Base-by-base conservation (phyloP, 2,329 filamentous ascomycete species). In the Alternaria sp. region DNA sequence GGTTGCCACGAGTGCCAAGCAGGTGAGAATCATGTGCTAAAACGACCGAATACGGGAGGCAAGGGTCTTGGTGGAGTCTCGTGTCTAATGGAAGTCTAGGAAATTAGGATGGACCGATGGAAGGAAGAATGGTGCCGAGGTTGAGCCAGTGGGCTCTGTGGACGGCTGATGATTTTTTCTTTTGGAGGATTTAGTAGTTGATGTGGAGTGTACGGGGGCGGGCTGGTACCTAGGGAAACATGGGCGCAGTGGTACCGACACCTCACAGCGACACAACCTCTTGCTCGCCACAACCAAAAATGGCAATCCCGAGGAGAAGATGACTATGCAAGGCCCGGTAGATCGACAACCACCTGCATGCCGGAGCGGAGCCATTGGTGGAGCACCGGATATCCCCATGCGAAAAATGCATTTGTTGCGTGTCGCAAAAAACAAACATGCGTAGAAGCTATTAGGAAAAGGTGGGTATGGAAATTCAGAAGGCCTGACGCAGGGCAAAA, bases 331-430 rank as follows among this genome's bases (percentile, higher is more conserved):
- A 24, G 44, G 44, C 44, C 44, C 31, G 21, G 44, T 36, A 34
- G 44, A 48, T 48, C 44, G 44, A 48, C 44, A 48, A 34, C 44
- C 9, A 48, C 44, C 44, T 48, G 44, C 44, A 36, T 48, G 36
- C 13, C 31, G 13, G 4, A 31, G 36, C n/a, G 14, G 26, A 48
- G 8, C 21, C 13, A 36, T 11, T 24, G 14, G 5, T 48, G 31
- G 2, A 33, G 44, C 44, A 33, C 44, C 44, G 44, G 23, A 36
- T 5, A 48, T 34, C 36, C 31, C 44, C 29, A 34, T 48, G 31
- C 23, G 10, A 41, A 33, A 23, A 1, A 40, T 6, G 0, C 23
- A 41, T 24, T 2, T 11, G 9, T 4, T 4, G 39, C 34, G 21
- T 37, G 14, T 17, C 17, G 11, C 41, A 11, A 26, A 29, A 36